Evolutionary conservation across 1,284 basidiomycete species (phyloP), one percentile per base, ranked within the genome.

Genomic region (Leccinum angustisporum): DNA sequence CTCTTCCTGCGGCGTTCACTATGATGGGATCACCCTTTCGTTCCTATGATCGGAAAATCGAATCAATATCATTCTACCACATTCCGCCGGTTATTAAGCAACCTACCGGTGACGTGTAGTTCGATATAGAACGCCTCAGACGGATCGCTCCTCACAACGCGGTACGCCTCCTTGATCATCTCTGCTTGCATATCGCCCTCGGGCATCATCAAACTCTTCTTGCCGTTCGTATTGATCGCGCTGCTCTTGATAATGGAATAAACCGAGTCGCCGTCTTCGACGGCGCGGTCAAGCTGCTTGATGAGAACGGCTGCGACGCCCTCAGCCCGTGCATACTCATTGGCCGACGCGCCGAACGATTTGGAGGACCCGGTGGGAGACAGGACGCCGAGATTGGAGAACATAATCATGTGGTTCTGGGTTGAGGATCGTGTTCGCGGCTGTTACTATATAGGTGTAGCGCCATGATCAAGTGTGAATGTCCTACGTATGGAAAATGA

Each of bases 121-220:
- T 84, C 83, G 0, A 83, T 67, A 65, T 74, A 84, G 58, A 82
- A 82, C 1, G 79, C 78, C 25, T 84, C 79, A 1, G 67, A 63
- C 13, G 73, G 74, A 56, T 73, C 64, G 48, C 72, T 64, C 18
- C 61, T 56, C 8, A 73, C 74, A 25, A 67, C 57, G 18, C 61
- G 62, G 54, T 51, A 75, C 4, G 73, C 73, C n/a, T 65, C 66
- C 57, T 64, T 71, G 56, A 74, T 74, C 11, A 72, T 71, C 54
- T 65, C 64, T 1, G 69, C 70, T 54, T 74, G 73, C 58, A 72
- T 67, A 61, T 72, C 73, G 4, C 72, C 72, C 60, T 73, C 72
- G 0, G 72, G 73, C 64, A 72, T 75, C 8, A 73, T 75, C 57
- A 75, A 67, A 60, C 72, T 46, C 18, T 18, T 46, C 43, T 21